Evolutionary conservation across 805 yeast genomes (phyloP), one percentile per base, ranked within the genome.

Genomic region (Saccharomycopsis synnaedendra): DNA sequence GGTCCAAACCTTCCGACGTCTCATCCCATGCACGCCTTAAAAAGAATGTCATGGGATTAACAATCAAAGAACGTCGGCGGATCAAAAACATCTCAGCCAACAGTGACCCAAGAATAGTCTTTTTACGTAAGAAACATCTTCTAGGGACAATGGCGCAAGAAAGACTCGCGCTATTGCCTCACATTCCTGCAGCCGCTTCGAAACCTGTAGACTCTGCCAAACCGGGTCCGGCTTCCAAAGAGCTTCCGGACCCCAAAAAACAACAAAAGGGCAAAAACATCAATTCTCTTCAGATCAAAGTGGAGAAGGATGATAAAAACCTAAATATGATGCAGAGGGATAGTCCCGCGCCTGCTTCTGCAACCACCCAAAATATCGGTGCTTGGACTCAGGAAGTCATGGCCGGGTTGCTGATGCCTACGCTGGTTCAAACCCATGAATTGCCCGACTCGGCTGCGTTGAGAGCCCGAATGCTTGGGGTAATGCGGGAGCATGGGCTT

Each of bases 321-420:
- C 29, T 48, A 27, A 48, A 48, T 36, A 27, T 44, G 19, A 19
- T 49, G 34, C 47, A 42, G 31, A 45, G 39, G 30, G 46, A n/a
- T 9, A 43, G 37, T 29, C 29, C 28, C 5, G 43, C 10, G 10
- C 9, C 27, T 43, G 37, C 36, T 34, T 34, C 36, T 8, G 36
- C 10, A n/a, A 9, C 39, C 35, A 4, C 29, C 10, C 10, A 32
- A 41, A 76, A 75, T 55, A 74, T 85, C 34, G 74, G 80, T 32
- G 82, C 82, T 56, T 88, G 96, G 90, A 86, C 94, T 28, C 96
- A 89, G 62, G 97, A 93, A 59, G 85, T 93, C 11, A 74, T 82
- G 46, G 88, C 82, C 58, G 94, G 93, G 3, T 75, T 86, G 47
- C 87, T 85, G 55, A 76, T 93, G 1, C 90, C 93, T 4, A 69